Conservation (phyloP, 163 green algal species). For the Scenedesmus sp. region DNA sequence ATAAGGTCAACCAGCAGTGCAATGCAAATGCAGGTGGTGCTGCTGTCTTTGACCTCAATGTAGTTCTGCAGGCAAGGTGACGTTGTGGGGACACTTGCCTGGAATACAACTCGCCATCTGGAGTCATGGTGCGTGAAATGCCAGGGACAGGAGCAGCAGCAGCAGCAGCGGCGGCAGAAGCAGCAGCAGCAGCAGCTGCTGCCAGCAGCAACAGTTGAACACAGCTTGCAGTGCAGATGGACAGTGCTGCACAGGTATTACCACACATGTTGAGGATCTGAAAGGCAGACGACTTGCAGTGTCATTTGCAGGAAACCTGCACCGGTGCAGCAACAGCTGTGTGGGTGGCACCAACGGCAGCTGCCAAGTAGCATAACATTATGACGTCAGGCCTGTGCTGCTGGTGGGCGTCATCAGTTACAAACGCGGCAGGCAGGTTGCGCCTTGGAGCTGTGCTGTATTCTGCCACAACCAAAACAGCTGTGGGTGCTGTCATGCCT, state of each 20-base stretch:
- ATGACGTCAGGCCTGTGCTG: background rate
- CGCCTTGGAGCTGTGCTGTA: constrained; percentile 65
- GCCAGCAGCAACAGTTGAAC: background rate
- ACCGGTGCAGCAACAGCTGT: too few relatives aligned
- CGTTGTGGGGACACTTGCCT: constrained; percentile 84
- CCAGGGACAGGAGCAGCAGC: background rate
- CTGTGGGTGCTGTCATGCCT: background rate
- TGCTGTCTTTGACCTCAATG: background rate
- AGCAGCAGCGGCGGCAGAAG: background rate
- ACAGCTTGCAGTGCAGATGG: background rate
- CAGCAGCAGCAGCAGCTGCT: background rate
- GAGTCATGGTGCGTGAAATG: constrained; percentile 60
- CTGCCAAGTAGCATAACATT: too few relatives aligned
- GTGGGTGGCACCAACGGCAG: too few relatives aligned
- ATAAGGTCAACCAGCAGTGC: too few relatives aligned
- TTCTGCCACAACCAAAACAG: too few relatives aligned
- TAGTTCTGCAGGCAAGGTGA: constrained; percentile 64
- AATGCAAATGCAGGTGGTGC: too few relatives aligned
- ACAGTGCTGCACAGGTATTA: background rate
- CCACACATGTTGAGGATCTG: too few relatives aligned
- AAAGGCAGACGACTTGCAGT: too few relatives aligned
- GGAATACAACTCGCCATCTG: constrained; percentile 87
- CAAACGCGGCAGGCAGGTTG: too few relatives aligned
- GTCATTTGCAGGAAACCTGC: too few relatives aligned
- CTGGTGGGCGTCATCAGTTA: constrained; percentile 90